Evolutionary conservation across 371 early-diverging fungal genomes (phyloP).

Genomic region (Mortierella sp.): DNA sequence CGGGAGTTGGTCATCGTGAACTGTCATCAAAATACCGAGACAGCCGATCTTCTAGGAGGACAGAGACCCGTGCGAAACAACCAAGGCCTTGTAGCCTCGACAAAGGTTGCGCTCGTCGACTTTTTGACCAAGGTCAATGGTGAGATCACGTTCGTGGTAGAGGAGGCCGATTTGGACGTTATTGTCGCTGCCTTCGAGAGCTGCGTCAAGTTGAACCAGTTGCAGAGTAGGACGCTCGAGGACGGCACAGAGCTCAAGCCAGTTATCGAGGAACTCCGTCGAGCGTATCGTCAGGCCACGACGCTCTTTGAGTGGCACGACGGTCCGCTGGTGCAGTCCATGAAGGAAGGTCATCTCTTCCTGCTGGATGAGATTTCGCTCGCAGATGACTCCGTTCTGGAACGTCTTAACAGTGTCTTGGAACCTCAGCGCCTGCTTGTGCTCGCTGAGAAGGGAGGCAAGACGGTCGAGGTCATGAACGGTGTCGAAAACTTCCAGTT

Average conservation of each 20-base stretch:
- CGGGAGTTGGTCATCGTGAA: constrained; percentile 91
- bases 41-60: constrained; percentile 98
- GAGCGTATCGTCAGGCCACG: constrained; percentile 50
- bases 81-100: constrained; percentile 57
- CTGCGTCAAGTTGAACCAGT: constrained; percentile 29
- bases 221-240: constrained; percentile 42
- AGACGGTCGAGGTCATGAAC: constrained; percentile 77
- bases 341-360: constrained; percentile 96
- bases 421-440: constrained; percentile 93
- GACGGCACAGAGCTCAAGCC: constrained; percentile 35
- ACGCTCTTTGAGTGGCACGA: constrained; percentile 95
- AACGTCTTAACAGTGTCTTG: constrained; percentile 98
- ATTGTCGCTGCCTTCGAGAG: constrained; percentile 50
- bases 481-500: constrained; percentile 89
- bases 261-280: constrained; percentile 36
- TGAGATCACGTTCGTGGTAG: constrained; percentile 32
- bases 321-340: constrained; percentile 95
- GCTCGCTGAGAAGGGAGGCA: constrained; percentile 93
- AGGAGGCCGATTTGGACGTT: constrained; percentile 49
- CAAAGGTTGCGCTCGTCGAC: constrained; percentile 53
- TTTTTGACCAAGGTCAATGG: constrained; percentile 31
- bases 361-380: constrained; percentile 99
- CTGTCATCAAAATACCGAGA: constrained; percentile 98
- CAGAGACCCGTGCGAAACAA: constrained; percentile 92
- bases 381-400: constrained; percentile 99